A percentile compares a stretch with the other conserved stretches of the same genome.
These are phyloP conservation scores for Actinomortierella ambigua DNA, from an alignment of 371 early-diverging fungal genomes.

Conservation along the genomic window DNA sequence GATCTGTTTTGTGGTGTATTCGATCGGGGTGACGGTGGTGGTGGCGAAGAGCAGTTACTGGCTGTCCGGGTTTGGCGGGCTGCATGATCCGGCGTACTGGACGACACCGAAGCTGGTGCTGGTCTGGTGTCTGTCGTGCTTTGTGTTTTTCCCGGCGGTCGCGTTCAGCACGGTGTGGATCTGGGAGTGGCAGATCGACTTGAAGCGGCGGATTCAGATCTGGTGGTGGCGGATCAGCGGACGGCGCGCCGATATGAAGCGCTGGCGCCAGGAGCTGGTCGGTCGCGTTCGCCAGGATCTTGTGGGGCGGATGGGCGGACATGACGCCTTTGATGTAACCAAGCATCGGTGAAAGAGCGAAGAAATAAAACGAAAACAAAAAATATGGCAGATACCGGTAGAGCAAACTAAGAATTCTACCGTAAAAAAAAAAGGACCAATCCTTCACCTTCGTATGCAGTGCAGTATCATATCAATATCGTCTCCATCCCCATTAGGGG, in stretches of 20 bases:
- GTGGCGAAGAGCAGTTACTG: neutral
- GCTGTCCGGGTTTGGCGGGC: no score
- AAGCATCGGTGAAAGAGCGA: slow-evolving; percentile 6
- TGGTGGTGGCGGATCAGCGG: slow-evolving; percentile 46
- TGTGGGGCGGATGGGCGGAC: slow-evolving; percentile 32
- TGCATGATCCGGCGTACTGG: slow-evolving; percentile 8
- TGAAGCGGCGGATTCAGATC: slow-evolving; percentile 40
- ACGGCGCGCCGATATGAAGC: slow-evolving; percentile 39
- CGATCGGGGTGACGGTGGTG: slow-evolving; percentile 15
- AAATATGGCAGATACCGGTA: no score
- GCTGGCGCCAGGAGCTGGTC: slow-evolving; percentile 37
- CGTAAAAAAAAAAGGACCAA: no score
- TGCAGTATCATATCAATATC: no score
- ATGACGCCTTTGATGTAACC: slow-evolving; percentile 22
- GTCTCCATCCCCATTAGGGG: no score
- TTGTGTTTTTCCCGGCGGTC: slow-evolving; percentile 26
- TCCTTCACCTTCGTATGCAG: no score
- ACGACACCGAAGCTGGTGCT: slow-evolving; percentile 14
- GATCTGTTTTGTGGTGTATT: slow-evolving; percentile 30
- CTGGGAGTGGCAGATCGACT: slow-evolving; percentile 48
- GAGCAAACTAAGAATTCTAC: no score
- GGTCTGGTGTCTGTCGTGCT: slow-evolving; percentile 22
- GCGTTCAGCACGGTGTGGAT: slow-evolving; percentile 44
- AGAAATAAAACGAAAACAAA: no score
- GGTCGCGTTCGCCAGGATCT: slow-evolving; percentile 15